phyloP scores from a whole-genome alignment of 106 monocot genomes.

The Ottelia alismoides region DNA sequence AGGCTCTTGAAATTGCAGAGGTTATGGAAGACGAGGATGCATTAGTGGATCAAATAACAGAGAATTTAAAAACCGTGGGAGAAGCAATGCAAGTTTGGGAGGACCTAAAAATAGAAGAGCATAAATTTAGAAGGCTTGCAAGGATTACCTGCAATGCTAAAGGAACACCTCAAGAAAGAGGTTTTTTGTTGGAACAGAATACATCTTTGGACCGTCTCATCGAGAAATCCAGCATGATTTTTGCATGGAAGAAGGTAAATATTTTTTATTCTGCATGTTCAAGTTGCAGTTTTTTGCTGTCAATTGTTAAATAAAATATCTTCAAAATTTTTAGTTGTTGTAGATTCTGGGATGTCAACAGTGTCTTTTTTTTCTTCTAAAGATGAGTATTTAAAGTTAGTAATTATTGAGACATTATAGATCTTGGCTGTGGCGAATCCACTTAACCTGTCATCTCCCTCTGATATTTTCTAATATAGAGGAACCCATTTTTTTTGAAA shows the following conservation, averaged over 20 bases:
- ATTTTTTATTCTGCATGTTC: no score
- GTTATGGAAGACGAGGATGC: slow-evolving; percentile 76
- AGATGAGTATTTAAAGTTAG: no score
- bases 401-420: no score
- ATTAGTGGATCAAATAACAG: slow-evolving; percentile 57
- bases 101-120: slow-evolving; percentile 57
- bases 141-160: slow-evolving; percentile 43
- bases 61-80: slow-evolving; percentile 58
- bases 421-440: no score
- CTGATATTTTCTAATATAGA: no score
- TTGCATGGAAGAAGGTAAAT: slow-evolving; percentile 81
- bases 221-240: slow-evolving; percentile 48
- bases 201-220: slow-evolving; percentile 56
- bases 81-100: slow-evolving; percentile 61
- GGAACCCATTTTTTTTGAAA: no score
- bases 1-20: slow-evolving; percentile 57
- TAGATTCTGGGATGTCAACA: no score
- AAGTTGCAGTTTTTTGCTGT: no score
- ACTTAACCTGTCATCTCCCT: no score
- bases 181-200: slow-evolving; percentile 51
- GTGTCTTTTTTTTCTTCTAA: no score
- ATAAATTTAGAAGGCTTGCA: slow-evolving; percentile 58
- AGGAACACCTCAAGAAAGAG: slow-evolving; percentile 63
- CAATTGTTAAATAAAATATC: no score
- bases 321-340: no score